A percentile compares a stretch with the other conserved stretches of the same genome.
These are phyloP conservation scores for Fraxinus greggii DNA, from an alignment of 305 asterid genomes.

Conservation along the genomic window DNA sequence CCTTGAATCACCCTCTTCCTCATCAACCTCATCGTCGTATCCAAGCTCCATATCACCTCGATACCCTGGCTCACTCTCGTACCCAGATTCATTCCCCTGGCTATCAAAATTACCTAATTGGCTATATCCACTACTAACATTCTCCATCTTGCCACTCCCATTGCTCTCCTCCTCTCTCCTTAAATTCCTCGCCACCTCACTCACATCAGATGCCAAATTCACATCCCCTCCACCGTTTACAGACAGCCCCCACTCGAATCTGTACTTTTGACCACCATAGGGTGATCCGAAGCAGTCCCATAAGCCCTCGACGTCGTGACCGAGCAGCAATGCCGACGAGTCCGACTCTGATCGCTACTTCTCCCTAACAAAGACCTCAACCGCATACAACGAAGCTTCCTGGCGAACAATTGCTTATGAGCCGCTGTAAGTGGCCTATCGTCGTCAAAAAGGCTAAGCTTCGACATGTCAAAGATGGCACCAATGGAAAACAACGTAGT, in stretches of 20 bases:
- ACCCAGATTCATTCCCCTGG: slow-evolving; percentile 81
- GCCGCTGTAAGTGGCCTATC: no score
- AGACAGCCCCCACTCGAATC: slow-evolving; percentile 96
- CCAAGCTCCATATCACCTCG: slow-evolving; percentile 88
- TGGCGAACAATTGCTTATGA: no score
- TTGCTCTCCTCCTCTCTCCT: slow-evolving; percentile 59
- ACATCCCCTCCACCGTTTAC: slow-evolving; percentile 61
- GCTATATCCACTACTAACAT: slow-evolving; percentile 37
- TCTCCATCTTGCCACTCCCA: slow-evolving; percentile 62
- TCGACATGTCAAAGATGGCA: no score
- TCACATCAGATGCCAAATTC: slow-evolving; percentile 91
- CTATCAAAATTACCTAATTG: slow-evolving; percentile 56
- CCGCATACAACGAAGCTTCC: no score
- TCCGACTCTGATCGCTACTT: no score
- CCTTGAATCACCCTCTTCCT: slow-evolving; percentile 80
- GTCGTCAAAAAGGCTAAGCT: no score
- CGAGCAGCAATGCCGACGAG: no score
- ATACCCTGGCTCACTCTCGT: slow-evolving; percentile 94
- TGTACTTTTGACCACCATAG: no score
- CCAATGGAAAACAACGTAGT: no score
- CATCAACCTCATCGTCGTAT: slow-evolving; percentile 71
- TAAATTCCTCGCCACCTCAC: slow-evolving; percentile 57
- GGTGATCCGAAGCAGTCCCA: no score
- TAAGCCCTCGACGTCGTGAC: no score
- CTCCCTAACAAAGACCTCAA: no score